These are phyloP conservation scores for Lachancea waltii DNA, from an alignment of 805 yeast species.

Conservation along the genomic window DNA sequence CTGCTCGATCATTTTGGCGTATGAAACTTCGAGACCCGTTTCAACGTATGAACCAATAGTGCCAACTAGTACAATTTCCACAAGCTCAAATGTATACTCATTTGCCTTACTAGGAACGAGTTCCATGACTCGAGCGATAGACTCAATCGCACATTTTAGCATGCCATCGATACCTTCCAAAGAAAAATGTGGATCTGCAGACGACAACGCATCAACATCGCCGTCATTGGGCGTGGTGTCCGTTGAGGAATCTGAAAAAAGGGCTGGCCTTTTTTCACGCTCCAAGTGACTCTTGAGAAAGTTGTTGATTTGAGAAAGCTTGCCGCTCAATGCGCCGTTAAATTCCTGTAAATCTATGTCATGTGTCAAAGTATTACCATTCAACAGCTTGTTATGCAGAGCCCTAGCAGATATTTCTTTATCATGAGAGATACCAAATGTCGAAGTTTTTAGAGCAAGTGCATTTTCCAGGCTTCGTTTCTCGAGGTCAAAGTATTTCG, in stretches of 20 bases:
- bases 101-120: constrained; percentile 57
- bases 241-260: constrained; percentile 14
- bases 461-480: constrained; percentile 53
- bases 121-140: constrained; percentile 71
- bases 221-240: constrained; percentile 1
- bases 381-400: constrained; percentile 27
- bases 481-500: constrained; percentile 62
- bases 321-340: constrained; percentile 29
- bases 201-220: constrained; percentile 5
- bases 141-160: constrained; percentile 66
- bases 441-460: constrained; percentile 29
- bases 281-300: constrained; percentile 51
- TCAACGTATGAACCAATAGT: constrained; percentile 72
- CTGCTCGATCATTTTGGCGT: constrained; percentile 39
- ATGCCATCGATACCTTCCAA: constrained; percentile 52
- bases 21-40: constrained; percentile 65
- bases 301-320: constrained; percentile 46
- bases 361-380: constrained; percentile 19
- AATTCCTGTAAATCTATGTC: constrained; percentile 14
- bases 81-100: constrained; percentile 55
- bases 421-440: constrained; percentile 30
- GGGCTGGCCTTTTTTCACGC: constrained; percentile 34
- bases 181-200: constrained; percentile 25
- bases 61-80: constrained; percentile 60
- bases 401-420: constrained; percentile 26